Base-by-base conservation (phyloP, 1,284 basidiomycete genomes). In the Heterobasidion annosum region DNA sequence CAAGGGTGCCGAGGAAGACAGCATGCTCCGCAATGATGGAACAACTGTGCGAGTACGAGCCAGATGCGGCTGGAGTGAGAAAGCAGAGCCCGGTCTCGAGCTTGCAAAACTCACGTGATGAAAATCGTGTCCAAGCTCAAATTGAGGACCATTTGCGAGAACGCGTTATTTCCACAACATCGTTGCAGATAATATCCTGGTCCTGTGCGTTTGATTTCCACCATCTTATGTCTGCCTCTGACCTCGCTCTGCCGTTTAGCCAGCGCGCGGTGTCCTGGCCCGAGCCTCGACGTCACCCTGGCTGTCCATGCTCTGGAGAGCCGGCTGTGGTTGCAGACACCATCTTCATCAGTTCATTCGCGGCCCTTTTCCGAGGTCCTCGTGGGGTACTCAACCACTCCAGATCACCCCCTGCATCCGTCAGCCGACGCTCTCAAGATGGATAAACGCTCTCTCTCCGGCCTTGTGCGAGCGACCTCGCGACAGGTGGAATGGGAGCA, bases 221-320 rank as follows among this genome's bases (percentile, higher is more conserved):
- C n/a, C 7, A 40, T 40, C 3, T 5, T n/a, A 4, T 25, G 25
- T 4, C 25, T 25, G 25, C 37, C 8, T 40, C 37, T 40, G 37
- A 40, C 10, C 37, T 40, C 37, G n/a, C 37, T 40, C 37, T 5
- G 10, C 37, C n/a, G 37, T 40, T 40, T n/a, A 40, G 37, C 37
- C 37, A 40, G 37, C n/a, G 12, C 37, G 37, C 37, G 37, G 37
- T 40, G 37, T 40, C 37, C 37, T 40, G 37, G 37, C 48, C 6
- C 34, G 2, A 50, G 48, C 48, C 48, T 50, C 58, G 61, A 60
- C 64, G 59, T 67, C 70, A 62, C 60, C 67, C 74, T 74, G 74
- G 74, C 78, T 79, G 81, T 82, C 79, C 79, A 86, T 86, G 83
- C 82, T 80, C 71, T 80, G 76, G 79, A 77, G 77, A 70, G 75